These are phyloP conservation scores for Ramalina peruviana DNA, from an alignment of 495 filamentous ascomycete species.

Conservation along the genomic window DNA sequence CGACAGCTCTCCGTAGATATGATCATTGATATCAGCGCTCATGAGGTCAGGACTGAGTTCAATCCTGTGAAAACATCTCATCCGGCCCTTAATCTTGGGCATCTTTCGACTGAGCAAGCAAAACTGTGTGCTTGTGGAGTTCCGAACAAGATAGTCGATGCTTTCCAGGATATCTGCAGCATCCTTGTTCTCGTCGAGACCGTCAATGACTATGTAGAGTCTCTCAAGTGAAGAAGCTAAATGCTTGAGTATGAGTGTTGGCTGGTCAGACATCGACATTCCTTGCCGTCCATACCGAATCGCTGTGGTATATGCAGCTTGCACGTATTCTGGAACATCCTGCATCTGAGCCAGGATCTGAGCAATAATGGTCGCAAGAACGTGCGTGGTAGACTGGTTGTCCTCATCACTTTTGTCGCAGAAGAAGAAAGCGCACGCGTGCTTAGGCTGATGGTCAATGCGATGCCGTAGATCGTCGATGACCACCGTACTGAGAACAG, in stretches of 20 bases:
- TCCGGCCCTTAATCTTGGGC: background rate
- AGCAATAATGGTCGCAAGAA: background rate
- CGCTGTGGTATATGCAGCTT: background rate
- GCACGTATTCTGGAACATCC: background rate
- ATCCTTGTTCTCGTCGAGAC: background rate
- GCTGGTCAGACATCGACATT: background rate
- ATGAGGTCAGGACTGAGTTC: background rate
- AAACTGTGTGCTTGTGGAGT: background rate
- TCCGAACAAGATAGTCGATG: background rate
- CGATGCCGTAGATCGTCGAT: background rate
- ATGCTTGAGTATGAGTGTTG: background rate
- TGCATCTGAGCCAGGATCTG: background rate
- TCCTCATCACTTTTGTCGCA: background rate
- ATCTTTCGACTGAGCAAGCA: background rate
- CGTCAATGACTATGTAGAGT: background rate
- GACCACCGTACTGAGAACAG: background rate
- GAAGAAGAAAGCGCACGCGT: background rate
- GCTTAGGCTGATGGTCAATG: background rate
- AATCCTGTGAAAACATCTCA: background rate
- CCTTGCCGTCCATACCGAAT: background rate
- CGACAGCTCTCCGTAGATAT: background rate
- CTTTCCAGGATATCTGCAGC: background rate
- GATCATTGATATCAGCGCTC: background rate
- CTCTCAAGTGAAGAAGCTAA: background rate
- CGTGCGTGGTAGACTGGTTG: background rate